Evolutionary conservation across 1,284 basidiomycete genomes (phyloP), one percentile per base, ranked within the genome.

Genomic region (Irpex sp.): DNA sequence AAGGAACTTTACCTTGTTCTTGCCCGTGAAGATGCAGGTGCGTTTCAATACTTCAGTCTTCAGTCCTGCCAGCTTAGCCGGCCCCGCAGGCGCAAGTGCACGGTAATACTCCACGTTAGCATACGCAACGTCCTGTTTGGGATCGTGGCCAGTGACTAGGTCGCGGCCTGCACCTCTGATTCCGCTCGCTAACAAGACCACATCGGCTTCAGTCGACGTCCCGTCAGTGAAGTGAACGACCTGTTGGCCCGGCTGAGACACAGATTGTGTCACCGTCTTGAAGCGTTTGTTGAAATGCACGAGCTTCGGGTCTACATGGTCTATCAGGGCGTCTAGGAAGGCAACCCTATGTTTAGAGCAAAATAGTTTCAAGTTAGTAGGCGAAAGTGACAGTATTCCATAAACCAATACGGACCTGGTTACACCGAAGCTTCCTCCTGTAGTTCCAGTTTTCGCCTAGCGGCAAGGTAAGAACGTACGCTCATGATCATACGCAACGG

Each of bases 211-310:
- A 57, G 77, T 69, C 0, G 69, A 72, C 8, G 76, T 75, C 6
- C 77, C 77, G 61, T 82, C 80, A n/a, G 75, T 63, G 64, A 83
- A 83, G 37, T 73, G 69, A 4, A 83, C 66, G 5, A 69, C 57
- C 6, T 74, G 65, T 10, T 63, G 67, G 28, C 28, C 28, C 28
- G 28, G 28, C 28, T 65, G 60, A 33, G 64, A 58, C 42, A 59
- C 39, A 18, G 58, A 55, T n/a, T 48, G 52, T n/a, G 71, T 65
- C 35, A 80, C 66, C 7, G 70, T 72, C 14, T 68, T 71, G 61
- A 79, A 80, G 7, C 80, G 79, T 65, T 81, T 81, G 61, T 79
- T 75, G 65, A 84, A 80, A 62, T 81, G 80, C 1, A 75, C 72
- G 7, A 48, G 53, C 12, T 69, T 66, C 1, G 78, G 69, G 62